Evolutionary conservation across 2,329 filamentous ascomycete species (phyloP).

Genomic region (Cercospora sp.): DNA sequence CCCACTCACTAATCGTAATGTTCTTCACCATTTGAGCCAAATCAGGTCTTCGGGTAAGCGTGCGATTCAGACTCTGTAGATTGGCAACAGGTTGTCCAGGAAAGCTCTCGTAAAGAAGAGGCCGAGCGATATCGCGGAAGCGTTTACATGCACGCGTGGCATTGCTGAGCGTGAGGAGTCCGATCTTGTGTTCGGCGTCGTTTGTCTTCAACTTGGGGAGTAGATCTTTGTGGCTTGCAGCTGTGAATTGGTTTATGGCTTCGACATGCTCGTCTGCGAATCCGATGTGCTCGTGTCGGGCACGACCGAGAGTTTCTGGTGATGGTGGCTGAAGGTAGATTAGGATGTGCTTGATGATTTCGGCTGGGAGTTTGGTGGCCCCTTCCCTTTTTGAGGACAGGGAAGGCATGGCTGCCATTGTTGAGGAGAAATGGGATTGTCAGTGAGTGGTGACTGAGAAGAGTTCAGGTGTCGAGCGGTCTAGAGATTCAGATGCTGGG

Average conservation of each 20-base stretch:
- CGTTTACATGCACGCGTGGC: not conserved
- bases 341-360: not conserved
- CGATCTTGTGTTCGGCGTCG: not conserved
- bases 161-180: not conserved
- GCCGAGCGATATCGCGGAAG: not conserved
- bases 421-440: too few species aligned
- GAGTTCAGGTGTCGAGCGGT: too few species aligned
- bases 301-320: not conserved
- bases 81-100: not conserved
- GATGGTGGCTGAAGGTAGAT: not conserved
- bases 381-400: too few species aligned
- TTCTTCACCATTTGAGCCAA: not conserved
- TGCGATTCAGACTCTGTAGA: not conserved
- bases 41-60: not conserved
- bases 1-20: not conserved
- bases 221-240: not conserved
- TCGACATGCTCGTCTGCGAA: not conserved
- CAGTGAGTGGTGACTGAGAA: too few species aligned
- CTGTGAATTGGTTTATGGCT: not conserved
- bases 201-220: not conserved
- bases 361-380: not conserved
- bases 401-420: too few species aligned
- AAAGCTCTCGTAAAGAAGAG: not conserved
- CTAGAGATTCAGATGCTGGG: too few species aligned
- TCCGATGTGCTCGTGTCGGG: not conserved